Base-by-base conservation (phyloP, 2,329 filamentous ascomycete species). In the Mycogone perniciosa region DNA sequence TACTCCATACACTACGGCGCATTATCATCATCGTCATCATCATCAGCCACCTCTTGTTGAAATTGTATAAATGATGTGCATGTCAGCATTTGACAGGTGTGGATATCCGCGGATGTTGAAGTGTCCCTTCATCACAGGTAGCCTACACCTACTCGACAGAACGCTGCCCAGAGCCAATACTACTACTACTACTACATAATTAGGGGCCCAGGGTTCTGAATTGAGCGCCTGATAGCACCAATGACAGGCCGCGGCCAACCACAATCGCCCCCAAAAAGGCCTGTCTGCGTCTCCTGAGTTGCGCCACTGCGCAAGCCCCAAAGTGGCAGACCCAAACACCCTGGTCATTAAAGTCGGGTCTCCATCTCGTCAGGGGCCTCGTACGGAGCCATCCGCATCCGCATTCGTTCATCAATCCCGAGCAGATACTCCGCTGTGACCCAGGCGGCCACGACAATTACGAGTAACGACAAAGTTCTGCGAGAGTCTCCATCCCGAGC, bases 271-370 rank as follows among this genome's bases (percentile, higher is more conserved):
- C 10, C 7, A 4, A 10, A 31, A 20, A 20, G 20, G 20, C 20
- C 20, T 20, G 20, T 20, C 20, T n/a, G 9, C 37, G n/a, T 48
- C 31, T 39, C 47, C 41, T 45, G 13, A 39, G 37, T 34, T 50
- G 43, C 48, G 48, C 48, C 41, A 40, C 48, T 39, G 48, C 33
- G 35, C 48, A 37, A 47, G 35, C 44, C 43, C 39, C 39, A 47
- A 47, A 46, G 48, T 33, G 43, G 42, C 42, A 31, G 42, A 38
- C 47, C 40, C 37, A 33, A 40, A 37, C 30, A 10, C 44, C 33
- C 47, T 31, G 34, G 27, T 13, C 34, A 26, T 27, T 47, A 29
- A 11, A 26, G 31, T 40, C 27, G 27, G 8, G 8, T 31, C n/a
- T n/a, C 34, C 27, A 20, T 42, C 38, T 41, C 30, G 43, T 51